Evolutionary conservation across 768 basidiomycete genomes (phyloP).

Genomic region (Hericium rajendrae): DNA sequence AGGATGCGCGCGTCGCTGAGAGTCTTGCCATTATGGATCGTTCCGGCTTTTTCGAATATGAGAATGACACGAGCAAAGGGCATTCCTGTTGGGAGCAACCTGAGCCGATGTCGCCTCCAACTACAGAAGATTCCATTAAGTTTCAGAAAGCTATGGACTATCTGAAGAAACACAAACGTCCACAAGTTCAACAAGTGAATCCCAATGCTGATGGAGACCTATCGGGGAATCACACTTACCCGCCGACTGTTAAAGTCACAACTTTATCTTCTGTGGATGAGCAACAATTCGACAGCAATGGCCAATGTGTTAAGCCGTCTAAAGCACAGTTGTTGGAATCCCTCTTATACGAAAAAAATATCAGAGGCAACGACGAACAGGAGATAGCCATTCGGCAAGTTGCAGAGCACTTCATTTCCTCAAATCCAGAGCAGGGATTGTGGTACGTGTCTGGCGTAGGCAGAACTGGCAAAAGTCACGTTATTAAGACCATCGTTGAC

Average conservation of each 20-base stretch:
- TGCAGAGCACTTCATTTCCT: neutral
- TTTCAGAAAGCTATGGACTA: too few relatives aligned
- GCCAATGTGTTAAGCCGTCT: neutral
- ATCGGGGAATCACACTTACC: neutral
- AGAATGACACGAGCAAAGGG: too few relatives aligned
- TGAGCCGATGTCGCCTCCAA: too few relatives aligned
- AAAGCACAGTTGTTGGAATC: neutral
- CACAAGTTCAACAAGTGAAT: too few relatives aligned
- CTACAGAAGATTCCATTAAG: too few relatives aligned
- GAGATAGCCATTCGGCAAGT: neutral
- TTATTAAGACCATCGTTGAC: conserved; percentile 11
- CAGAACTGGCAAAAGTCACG: neutral
- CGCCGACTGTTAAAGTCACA: too few relatives aligned
- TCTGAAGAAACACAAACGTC: too few relatives aligned
- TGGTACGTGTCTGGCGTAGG: neutral
- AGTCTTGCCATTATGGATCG: too few relatives aligned
- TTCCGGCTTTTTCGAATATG: too few relatives aligned
- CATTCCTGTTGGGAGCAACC: too few relatives aligned
- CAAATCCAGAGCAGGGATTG: neutral
- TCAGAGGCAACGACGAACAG: neutral
- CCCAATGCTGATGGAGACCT: too few relatives aligned
- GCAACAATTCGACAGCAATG: neutral
- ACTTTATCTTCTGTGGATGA: neutral
- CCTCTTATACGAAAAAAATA: neutral
- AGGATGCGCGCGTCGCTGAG: too few relatives aligned